These are phyloP conservation scores for Cutaneotrichosporon spelunceum DNA, from an alignment of 1,284 basidiomycete species.

Conservation along the genomic window DNA sequence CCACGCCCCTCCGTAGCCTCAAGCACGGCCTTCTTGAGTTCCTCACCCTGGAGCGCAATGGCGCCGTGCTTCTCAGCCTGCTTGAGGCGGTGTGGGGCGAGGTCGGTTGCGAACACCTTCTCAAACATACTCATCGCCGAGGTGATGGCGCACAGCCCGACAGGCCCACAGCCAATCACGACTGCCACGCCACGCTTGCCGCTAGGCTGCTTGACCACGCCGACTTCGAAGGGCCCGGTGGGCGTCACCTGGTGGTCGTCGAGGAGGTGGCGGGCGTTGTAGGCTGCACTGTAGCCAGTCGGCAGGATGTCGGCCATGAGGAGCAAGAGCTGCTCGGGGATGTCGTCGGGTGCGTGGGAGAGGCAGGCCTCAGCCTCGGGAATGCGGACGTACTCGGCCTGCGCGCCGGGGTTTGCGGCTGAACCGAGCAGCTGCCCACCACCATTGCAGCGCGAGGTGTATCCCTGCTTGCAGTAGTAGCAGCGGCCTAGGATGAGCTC, in stretches of 20 bases:
- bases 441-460: slow-evolving; percentile 67
- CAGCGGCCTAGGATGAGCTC: slow-evolving; percentile 32
- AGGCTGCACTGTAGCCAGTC: slow-evolving; percentile 52
- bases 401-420: slow-evolving; percentile 69
- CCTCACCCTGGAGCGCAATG: slow-evolving; percentile 36
- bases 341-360: slow-evolving; percentile 45
- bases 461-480: slow-evolving; percentile 66
- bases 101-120: slow-evolving; percentile 43
- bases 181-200: slow-evolving; percentile 41
- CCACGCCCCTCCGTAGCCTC: slow-evolving; percentile 49
- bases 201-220: slow-evolving; percentile 17
- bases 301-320: slow-evolving; percentile 54
- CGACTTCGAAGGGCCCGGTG: slow-evolving; percentile 2
- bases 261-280: slow-evolving; percentile 46
- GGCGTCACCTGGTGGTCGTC: slow-evolving; percentile 28
- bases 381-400: slow-evolving; percentile 80
- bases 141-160: slow-evolving; percentile 52
- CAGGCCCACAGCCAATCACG: slow-evolving; percentile 55
- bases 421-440: slow-evolving; percentile 49
- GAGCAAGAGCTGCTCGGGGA: slow-evolving; percentile 49
- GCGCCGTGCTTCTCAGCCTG: slow-evolving; percentile 48
- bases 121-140: slow-evolving; percentile 48
- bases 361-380: slow-evolving; percentile 56
- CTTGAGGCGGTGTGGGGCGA: slow-evolving; percentile 29
- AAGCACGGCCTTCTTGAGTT: slow-evolving; percentile 34